A percentile compares a stretch with the other conserved stretches of the same genome.
phyloP scores from a whole-genome alignment of 768 basidiomycete genomes.

The Boletus patriciae region DNA sequence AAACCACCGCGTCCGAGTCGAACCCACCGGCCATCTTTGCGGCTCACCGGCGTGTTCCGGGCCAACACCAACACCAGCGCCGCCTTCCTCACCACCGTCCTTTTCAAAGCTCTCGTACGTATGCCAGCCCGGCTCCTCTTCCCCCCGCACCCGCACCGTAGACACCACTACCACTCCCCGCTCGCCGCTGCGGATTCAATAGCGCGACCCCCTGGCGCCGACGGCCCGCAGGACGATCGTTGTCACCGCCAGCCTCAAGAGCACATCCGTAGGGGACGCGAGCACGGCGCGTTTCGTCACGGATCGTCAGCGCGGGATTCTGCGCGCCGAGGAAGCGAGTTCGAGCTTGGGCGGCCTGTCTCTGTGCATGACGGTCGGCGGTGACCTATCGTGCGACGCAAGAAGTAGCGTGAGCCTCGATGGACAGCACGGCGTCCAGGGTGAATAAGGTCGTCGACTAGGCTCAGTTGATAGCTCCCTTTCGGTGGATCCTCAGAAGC shows the following conservation, averaged over 20 bases:
- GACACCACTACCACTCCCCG: constrained; percentile 19
- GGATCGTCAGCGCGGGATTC: constrained; percentile 89
- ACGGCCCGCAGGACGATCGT: constrained; percentile 83
- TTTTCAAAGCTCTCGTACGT: constrained; percentile 22
- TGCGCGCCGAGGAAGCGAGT: constrained; percentile 81
- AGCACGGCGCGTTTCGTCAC: constrained; percentile 92
- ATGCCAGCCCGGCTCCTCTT: constrained; percentile 13
- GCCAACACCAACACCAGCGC: not conserved
- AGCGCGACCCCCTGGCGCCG: constrained; percentile 77
- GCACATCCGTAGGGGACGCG: constrained; percentile 75
- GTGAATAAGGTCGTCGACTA: no score
- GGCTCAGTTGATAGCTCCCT: no score
- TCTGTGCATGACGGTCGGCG: constrained; percentile 2
- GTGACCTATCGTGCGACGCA: constrained; percentile 15
- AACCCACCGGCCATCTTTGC: not conserved
- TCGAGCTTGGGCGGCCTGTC: no score
- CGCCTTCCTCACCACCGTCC: constrained; percentile 31
- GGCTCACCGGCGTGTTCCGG: constrained; percentile 24
- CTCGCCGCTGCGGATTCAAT: constrained; percentile 89
- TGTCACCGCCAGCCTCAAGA: constrained; percentile 94
- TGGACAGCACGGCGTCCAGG: not conserved
- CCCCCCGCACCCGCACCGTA: not conserved
- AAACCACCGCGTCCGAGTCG: not conserved
- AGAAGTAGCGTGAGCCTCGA: no score
- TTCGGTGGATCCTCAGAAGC: no score